A percentile compares a stretch with the other conserved stretches of the same genome.
phyloP scores from a whole-genome alignment of 2,329 filamentous ascomycete genomes.

The Hypoxylon sp. region DNA sequence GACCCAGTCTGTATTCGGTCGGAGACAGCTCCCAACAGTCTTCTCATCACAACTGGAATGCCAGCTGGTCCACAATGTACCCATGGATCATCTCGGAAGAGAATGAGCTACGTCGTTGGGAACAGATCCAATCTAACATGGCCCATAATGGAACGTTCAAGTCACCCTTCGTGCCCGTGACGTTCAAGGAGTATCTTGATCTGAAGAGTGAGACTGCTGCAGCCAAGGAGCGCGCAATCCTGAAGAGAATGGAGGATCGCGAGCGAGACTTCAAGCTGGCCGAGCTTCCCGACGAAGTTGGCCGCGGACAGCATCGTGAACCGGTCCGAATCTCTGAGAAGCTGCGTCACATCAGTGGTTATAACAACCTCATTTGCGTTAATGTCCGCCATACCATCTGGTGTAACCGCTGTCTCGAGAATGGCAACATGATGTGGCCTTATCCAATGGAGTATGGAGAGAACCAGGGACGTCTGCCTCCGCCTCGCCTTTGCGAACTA shows the following conservation, averaged over 20 bases:
- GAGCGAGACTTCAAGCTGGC: background rate
- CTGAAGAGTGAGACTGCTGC: slow-evolving; percentile 28
- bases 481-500: slow-evolving; percentile 24
- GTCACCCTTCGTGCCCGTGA: slow-evolving; percentile 58
- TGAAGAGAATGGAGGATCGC: slow-evolving; percentile 24
- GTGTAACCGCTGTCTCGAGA: slow-evolving; percentile 7
- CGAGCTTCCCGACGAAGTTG: background rate
- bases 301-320: background rate
- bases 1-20: background rate
- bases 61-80: background rate
- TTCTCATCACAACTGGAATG: background rate
- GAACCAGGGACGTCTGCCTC: slow-evolving; percentile 27
- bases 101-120: slow-evolving; percentile 55
- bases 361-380: slow-evolving; percentile 22
- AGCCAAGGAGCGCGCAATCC: slow-evolving; percentile 1
- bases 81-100: slow-evolving; percentile 45
- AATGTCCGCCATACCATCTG: slow-evolving; percentile 31
- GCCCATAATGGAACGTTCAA: slow-evolving; percentile 56
- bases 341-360: background rate
- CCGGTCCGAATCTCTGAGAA: slow-evolving; percentile 11
- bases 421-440: slow-evolving; percentile 38
- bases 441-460: slow-evolving; percentile 20
- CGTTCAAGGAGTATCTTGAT: slow-evolving; percentile 50
- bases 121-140: slow-evolving; percentile 57
- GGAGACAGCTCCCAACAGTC: background rate